These are phyloP conservation scores for Scenedesmus sp. DNA, from an alignment of 163 green algal genomes.

Conservation along the genomic window DNA sequence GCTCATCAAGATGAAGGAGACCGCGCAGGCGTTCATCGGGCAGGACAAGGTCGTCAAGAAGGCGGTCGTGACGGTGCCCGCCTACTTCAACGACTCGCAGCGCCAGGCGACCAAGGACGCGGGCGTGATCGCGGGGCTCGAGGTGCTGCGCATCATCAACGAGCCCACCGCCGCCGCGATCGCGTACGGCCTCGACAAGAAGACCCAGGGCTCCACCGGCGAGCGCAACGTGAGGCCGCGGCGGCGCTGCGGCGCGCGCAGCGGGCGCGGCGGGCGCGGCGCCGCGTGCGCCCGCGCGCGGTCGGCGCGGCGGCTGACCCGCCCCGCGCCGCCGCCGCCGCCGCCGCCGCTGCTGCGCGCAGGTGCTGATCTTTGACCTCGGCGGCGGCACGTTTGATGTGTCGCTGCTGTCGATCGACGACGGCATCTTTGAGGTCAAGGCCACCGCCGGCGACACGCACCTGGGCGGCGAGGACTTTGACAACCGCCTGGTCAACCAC, in stretches of 20 bases:
- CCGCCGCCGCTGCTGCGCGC: too few relatives aligned
- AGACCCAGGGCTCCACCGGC: conserved; percentile 38
- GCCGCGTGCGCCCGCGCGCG: too few relatives aligned
- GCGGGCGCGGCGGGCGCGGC: too few relatives aligned
- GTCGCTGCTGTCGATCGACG: conserved; percentile 96
- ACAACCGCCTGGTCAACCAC: conserved; percentile 74
- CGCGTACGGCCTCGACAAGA: conserved; percentile 64
- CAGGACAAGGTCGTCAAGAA: conserved; percentile 81
- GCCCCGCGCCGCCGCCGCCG: too few relatives aligned
- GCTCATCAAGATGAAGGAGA: conserved; percentile 81
- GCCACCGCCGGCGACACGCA: conserved; percentile 96
- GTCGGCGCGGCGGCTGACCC: too few relatives aligned
- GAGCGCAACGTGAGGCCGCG: conserved; percentile 95
- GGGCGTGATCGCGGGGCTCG: conserved; percentile 89
- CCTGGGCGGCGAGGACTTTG: conserved; percentile 98
- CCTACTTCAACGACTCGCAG: conserved; percentile 99
- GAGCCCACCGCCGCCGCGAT: conserved; percentile 98
- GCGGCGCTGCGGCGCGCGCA: too few relatives aligned
- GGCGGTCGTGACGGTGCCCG: conserved; percentile 96
- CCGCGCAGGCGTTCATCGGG: conserved; percentile 86
- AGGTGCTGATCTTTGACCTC: conserved; percentile 99
- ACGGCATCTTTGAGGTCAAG: conserved; percentile 99
- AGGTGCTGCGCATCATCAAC: conserved; percentile 99
- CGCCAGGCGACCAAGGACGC: conserved; percentile 91
- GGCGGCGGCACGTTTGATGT: conserved; percentile 94